Evolutionary conservation across 169 alveolate species (phyloP).

Genomic region (Cryptosporidium andersoni): DNA sequence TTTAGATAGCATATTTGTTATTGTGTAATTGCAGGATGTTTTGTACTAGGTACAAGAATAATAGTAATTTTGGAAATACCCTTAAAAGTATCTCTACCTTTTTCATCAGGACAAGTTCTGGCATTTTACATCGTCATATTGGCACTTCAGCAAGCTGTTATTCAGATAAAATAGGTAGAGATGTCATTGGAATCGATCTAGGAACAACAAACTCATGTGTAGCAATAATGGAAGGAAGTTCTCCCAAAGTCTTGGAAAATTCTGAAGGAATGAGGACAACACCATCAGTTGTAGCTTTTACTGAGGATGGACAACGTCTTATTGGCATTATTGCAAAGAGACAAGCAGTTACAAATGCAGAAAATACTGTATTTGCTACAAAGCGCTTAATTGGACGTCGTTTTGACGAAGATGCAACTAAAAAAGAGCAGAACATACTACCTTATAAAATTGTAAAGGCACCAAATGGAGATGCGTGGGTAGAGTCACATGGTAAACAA

Average conservation of each 20-base stretch:
- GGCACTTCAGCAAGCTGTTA: too few relatives aligned
- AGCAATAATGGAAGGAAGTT: constrained; percentile 96
- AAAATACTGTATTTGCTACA: constrained; percentile 94
- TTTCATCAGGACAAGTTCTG: too few relatives aligned
- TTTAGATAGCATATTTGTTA: too few relatives aligned
- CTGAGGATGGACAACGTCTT: constrained; percentile 94
- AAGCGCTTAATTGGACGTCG: constrained; percentile 96
- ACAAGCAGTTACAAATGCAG: constrained; percentile 97
- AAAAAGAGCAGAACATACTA: constrained; percentile 93
- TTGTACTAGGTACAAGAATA: too few relatives aligned
- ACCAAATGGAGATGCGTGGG: constrained; percentile 98
- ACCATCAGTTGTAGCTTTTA: constrained; percentile 98
- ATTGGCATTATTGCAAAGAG: constrained; percentile 97
- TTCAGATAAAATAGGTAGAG: constrained; percentile 81
- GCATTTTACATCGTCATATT: too few relatives aligned
- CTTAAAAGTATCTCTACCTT: too few relatives aligned
- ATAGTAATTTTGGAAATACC: too few relatives aligned
- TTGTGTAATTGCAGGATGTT: too few relatives aligned
- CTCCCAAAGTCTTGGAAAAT: constrained; percentile 96
- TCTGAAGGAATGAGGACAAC: constrained; percentile 97
- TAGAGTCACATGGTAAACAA: constrained; percentile 93
- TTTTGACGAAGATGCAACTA: constrained; percentile 94
- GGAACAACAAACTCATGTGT: constrained; percentile 99
- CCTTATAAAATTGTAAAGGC: constrained; percentile 96
- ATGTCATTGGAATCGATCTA: constrained; percentile 97